Evolutionary conservation across 1,139 yeast species (phyloP), one percentile per base, ranked within the genome.

Genomic region (Hyphopichia fennica): DNA sequence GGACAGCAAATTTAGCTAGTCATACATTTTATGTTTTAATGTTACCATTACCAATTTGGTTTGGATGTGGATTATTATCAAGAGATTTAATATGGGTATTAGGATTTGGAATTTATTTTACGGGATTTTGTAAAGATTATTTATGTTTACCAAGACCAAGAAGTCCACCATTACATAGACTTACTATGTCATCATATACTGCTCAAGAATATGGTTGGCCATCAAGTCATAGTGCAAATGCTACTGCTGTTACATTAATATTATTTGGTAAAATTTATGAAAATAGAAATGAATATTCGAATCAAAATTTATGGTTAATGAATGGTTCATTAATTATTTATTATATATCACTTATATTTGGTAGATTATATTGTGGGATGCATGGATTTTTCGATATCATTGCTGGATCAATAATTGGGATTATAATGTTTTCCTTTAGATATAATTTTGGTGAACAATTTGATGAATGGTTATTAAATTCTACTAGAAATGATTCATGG

Each of bases 141-240:
- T 72, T 90, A 54, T 93, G 98, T 60, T 70, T 93, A 41, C 99
- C 99, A 13, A 72, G 99, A 47, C 99, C 99, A 2, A 67, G 82
- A 46, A 85, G 96, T 2, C 99, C 99, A 1, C 99, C 99, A 0
- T 65, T 91, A 40, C 89, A 86, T 58, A 74, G 99, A 52, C 83
- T 93, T 53, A 90, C 98, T 23, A 79, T 91, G 83, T 82, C 91
- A 45, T 84, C 87, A 19, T 87, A 88, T 51, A 95, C 98, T 0
- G 81, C 96, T 1, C 82, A 85, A 54, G 99, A 93, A 60, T 93
- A 91, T 61, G 99, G 99, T 3, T 90, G 91, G 54, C 99, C 99
- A 0, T 82, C 90, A 37, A 85, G 96, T 10, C 99, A 93, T 60
- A 77, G 95, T 23, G 96, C 97, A 37, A 93, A 93, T 62, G 96